Evolutionary conservation across 2,329 filamentous ascomycete species (phyloP).

Genomic region (Colletotrichum endophyticum): DNA sequence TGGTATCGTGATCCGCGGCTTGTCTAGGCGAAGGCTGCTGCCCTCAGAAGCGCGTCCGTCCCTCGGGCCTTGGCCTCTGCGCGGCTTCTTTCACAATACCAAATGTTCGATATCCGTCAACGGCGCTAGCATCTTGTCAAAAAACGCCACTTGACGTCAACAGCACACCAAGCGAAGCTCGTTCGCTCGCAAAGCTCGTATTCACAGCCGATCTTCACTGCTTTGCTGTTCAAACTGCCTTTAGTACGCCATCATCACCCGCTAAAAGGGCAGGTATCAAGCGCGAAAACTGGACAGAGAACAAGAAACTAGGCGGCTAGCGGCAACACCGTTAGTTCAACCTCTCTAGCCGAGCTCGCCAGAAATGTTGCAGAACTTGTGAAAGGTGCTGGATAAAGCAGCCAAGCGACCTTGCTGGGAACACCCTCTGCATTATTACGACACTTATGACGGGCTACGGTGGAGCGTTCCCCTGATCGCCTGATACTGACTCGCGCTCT

Average conservation of each 20-base stretch:
- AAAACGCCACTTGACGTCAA: background rate
- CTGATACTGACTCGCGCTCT: conserved; percentile 9
- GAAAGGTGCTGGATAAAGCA: no score
- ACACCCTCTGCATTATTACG: conserved; percentile 6
- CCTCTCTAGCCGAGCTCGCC: background rate
- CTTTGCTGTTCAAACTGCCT: background rate
- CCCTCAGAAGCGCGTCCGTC: background rate
- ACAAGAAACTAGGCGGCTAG: conserved; percentile 1
- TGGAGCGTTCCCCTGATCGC: conserved; percentile 12
- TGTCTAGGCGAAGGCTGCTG: background rate
- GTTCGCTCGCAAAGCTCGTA: background rate
- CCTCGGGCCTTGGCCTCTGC: background rate
- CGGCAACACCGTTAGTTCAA: background rate
- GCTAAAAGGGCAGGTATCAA: background rate
- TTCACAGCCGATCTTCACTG: background rate
- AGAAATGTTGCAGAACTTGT: no score
- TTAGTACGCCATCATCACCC: background rate
- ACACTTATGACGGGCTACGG: conserved; percentile 9
- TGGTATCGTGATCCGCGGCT: background rate
- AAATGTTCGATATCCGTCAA: background rate
- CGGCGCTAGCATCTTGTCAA: background rate
- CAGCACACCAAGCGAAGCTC: background rate
- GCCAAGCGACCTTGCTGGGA: background rate
- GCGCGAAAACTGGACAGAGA: background rate
- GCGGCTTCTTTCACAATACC: background rate